These are phyloP conservation scores for Phytopythium ostracodes DNA, from an alignment of 352 stramenopile species.

Conservation along the genomic window DNA sequence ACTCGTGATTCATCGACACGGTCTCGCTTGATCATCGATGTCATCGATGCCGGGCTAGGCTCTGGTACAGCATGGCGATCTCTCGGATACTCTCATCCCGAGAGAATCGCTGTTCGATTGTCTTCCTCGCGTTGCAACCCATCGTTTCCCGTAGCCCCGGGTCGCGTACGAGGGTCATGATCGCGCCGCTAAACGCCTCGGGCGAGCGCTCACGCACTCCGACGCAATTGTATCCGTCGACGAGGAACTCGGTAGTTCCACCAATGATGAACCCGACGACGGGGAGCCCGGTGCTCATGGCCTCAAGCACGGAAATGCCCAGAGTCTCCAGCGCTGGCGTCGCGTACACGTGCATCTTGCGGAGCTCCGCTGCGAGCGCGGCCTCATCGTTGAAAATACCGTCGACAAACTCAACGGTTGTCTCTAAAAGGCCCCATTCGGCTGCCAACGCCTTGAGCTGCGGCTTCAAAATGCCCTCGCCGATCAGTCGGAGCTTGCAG, in stretches of 20 bases:
- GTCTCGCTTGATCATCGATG: no score
- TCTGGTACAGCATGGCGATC: conserved; percentile 36
- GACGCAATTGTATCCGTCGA: conserved; percentile 39
- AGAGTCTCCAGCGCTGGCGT: conserved; percentile 51
- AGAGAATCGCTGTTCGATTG: conserved; percentile 33
- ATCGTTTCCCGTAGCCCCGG: conserved; percentile 16
- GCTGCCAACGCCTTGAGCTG: conserved; percentile 19
- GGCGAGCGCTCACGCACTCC: conserved; percentile 28
- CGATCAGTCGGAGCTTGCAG: conserved; percentile 29
- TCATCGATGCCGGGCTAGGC: background rate
- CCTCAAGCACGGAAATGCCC: conserved; percentile 47
- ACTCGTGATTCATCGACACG: no score
- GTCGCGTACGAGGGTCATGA: conserved; percentile 28
- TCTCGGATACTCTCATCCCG: conserved; percentile 18
- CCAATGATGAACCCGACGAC: conserved; percentile 45
- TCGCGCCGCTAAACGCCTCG: conserved; percentile 17
- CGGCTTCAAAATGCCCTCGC: conserved; percentile 28
- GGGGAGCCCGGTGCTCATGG: conserved; percentile 50
- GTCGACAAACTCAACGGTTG: conserved; percentile 33
- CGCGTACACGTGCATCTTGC: conserved; percentile 36
- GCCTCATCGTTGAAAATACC: conserved; percentile 44
- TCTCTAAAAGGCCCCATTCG: conserved; percentile 26
- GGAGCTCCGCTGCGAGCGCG: conserved; percentile 24
- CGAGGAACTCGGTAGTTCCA: conserved; percentile 42
- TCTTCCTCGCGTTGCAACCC: conserved; percentile 28